phyloP scores from a whole-genome alignment of 768 basidiomycete genomes.

The Pleurotus giganteus region DNA sequence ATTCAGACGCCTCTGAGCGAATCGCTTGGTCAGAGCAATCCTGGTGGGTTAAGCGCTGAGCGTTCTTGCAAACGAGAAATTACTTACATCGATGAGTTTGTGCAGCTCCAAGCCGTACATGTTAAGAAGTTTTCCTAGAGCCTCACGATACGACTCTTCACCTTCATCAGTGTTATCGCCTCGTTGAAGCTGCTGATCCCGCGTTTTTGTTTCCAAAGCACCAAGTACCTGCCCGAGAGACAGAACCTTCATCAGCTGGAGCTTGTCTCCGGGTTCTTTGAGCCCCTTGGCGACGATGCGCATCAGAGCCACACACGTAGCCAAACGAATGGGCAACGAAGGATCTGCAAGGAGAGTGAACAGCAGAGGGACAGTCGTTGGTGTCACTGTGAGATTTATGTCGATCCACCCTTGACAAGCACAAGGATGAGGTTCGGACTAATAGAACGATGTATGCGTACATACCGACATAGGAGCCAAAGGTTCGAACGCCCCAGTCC shows the following conservation, averaged over 20 bases:
- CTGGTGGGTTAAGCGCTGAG: conserved; percentile 30
- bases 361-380: conserved; percentile 79
- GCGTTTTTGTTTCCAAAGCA: conserved; percentile 75
- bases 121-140: conserved; percentile 81
- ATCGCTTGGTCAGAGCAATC: conserved; percentile 59
- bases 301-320: conserved; percentile 75
- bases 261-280: conserved; percentile 86
- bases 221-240: conserved; percentile 81
- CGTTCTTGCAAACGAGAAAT: conserved; percentile 10
- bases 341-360: conserved; percentile 80
- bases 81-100: conserved; percentile 78
- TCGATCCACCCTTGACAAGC: conserved; percentile 86
- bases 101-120: conserved; percentile 78
- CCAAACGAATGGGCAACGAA: conserved; percentile 76
- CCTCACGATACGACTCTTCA: conserved; percentile 86
- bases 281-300: conserved; percentile 91
- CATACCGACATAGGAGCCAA: conserved; percentile 93
- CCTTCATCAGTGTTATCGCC: conserved; percentile 80
- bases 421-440: neutral
- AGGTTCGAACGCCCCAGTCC: conserved; percentile 90
- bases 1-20: conserved; percentile 57
- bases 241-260: conserved; percentile 87
- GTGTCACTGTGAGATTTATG: conserved; percentile 93
- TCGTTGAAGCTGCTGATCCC: conserved; percentile 60
- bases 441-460: conserved; percentile 16